Percentiles rank a stretch among this genome's conserved stretches.
These are phyloP conservation scores for Fusarium sp. DNA, from an alignment of 2,329 filamentous ascomycete species.

Conservation along the genomic window DNA sequence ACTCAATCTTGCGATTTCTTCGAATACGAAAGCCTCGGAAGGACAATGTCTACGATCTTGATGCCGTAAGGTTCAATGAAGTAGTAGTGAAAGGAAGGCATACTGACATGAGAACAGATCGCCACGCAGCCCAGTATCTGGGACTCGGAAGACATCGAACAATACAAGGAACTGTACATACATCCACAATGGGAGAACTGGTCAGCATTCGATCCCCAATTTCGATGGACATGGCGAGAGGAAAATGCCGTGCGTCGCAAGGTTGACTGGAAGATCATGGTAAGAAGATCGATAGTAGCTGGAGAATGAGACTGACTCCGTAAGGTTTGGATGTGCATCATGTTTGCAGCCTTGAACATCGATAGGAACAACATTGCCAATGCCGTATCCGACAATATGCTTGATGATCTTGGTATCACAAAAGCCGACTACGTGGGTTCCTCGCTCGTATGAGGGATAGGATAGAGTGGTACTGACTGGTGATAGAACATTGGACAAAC, in stretches of 20 bases:
- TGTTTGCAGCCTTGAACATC: conserved; percentile 53
- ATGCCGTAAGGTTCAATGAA: conserved; percentile 1
- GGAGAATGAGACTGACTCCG: not conserved
- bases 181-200: conserved; percentile 56
- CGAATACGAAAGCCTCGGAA: conserved; percentile 52
- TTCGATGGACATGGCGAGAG: conserved; percentile 55
- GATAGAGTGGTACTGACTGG: not conserved
- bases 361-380: conserved; percentile 56
- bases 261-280: conserved; percentile 57
- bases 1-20: conserved; percentile 52
- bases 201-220: conserved; percentile 51
- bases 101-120: conserved; percentile 44
- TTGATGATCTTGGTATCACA: conserved; percentile 48
- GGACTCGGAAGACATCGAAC: conserved; percentile 54
- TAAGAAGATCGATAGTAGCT: conserved; percentile 2
- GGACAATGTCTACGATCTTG: conserved; percentile 46
- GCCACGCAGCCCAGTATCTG: conserved; percentile 56
- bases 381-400: conserved; percentile 55
- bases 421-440: conserved; percentile 17
- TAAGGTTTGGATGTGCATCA: conserved; percentile 48
- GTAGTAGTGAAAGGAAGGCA: accelerated
- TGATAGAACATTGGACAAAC: conserved; percentile 30
- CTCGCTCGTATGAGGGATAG: accelerated
- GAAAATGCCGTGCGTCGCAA: conserved; percentile 52
- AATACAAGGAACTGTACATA: conserved; percentile 54